A percentile compares a stretch with the other conserved stretches of the same genome.
Evolutionary conservation across 768 basidiomycete genomes (phyloP).

Genomic region (Pisolithus marmoratus): DNA sequence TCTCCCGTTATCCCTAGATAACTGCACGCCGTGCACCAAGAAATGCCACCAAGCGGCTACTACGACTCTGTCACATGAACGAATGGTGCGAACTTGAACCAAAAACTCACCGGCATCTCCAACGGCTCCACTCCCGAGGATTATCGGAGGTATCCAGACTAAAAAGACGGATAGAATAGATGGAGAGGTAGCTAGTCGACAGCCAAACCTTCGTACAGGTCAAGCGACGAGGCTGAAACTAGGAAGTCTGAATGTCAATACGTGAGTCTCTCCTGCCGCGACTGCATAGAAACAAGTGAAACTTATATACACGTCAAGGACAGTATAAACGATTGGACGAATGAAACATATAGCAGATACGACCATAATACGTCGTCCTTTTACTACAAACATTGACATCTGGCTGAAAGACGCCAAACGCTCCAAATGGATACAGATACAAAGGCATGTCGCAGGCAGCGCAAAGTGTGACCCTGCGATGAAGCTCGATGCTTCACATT

Average conservation of each 20-base stretch:
- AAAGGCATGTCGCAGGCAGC: conserved; percentile 54
- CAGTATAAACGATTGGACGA: conserved; percentile 52
- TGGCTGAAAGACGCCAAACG: conserved; percentile 43
- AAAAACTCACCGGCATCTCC: conserved; percentile 28
- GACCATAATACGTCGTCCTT: conserved; percentile 37
- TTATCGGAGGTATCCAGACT: conserved; percentile 32
- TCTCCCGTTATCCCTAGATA: conserved; percentile 32
- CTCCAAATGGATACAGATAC: conserved; percentile 51
- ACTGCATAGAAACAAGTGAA: background rate
- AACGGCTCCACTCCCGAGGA: conserved; percentile 26
- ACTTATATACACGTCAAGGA: conserved; percentile 41
- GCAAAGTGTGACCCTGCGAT: conserved; percentile 47
- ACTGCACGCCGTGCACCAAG: conserved; percentile 41
- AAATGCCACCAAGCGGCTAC: conserved; percentile 41
- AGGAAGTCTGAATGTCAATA: conserved; percentile 25
- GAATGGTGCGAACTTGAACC: background rate
- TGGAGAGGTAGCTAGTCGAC: conserved; percentile 29
- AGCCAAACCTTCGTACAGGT: conserved; percentile 39
- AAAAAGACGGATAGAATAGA: conserved; percentile 28
- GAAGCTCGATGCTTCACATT: conserved; percentile 46
- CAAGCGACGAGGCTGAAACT: conserved; percentile 40
- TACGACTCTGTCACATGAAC: conserved; percentile 9
- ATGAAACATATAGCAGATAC: conserved; percentile 47
- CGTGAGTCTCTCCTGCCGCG: background rate
- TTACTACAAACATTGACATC: conserved; percentile 27